Evolutionary conservation across 331 rosid species (phyloP).

Genomic region (Spiraea crenata): DNA sequence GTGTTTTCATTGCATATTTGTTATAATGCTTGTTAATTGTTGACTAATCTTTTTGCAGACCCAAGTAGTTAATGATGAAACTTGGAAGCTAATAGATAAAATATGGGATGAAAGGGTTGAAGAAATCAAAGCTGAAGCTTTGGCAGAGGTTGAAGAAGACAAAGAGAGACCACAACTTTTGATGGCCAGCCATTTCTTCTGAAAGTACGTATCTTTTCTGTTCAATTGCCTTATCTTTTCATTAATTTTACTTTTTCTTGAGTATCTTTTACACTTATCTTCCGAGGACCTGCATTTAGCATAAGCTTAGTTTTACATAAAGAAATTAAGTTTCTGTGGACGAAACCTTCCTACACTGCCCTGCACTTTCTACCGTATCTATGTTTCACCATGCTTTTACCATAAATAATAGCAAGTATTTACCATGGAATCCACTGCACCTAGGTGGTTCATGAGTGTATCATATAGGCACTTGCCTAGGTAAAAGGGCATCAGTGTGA

Average conservation of each 20-base stretch:
- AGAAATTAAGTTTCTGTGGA: not conserved
- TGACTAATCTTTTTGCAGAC: conserved; percentile 49
- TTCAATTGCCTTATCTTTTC: conserved; percentile 9
- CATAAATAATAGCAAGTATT: not conserved
- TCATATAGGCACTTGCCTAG: not conserved
- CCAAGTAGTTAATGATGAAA: conserved; percentile 76
- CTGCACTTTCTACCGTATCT: not conserved
- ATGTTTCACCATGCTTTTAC: not conserved
- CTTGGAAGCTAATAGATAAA: conserved; percentile 87
- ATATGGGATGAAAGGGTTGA: conserved; percentile 80
- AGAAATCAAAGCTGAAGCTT: conserved; percentile 63
- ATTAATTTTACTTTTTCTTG: conserved; percentile 13
- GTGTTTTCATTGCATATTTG: conserved; percentile 16
- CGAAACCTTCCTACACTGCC: not conserved
- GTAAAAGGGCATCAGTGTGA: not conserved
- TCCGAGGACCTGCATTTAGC: not conserved
- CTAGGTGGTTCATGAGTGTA: not conserved
- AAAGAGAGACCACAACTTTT: conserved; percentile 81
- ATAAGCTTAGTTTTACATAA: not conserved
- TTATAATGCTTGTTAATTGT: conserved; percentile 15
- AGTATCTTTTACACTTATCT: not conserved
- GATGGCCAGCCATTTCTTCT: conserved; percentile 88
- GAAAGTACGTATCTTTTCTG: conserved; percentile 33
- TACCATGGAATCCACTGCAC: not conserved
- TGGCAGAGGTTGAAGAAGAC: conserved; percentile 70